Base-by-base conservation (phyloP, 257 asterid species). In the Salvia miltiorrhiza region DNA sequence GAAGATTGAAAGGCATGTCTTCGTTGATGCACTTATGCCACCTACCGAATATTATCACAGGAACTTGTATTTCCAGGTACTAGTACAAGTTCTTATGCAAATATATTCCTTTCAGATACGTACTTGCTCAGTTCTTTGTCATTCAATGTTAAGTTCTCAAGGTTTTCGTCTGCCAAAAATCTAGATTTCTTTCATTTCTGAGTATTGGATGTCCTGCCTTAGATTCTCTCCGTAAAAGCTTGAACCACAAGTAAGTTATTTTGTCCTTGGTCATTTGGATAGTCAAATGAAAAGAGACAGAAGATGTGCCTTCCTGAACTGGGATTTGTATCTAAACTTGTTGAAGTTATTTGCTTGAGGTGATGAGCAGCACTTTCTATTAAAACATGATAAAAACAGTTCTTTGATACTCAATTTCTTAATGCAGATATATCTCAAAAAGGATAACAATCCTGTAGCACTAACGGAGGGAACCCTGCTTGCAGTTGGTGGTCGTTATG, bases 401-500 rank as follows among this genome's bases (percentile, higher is more conserved):
- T 35, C 23, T 40, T 72, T 69, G 14, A 50, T 45, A 23, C 70
- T 44, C 40, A 33, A 24, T 63, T 73, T 65, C 62, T 37, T 57
- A 59, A 26, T 76, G 79, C 87, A 93, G 98, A 78, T 93, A 75
- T 93, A 88, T 79, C 75, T 88, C 32, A 84, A 88, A 67, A 90
- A 83, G 75, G 87, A 85, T 64, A 77, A 77, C 72, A 87, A 16
- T 78, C 80, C 87, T 76, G 84, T 86, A 53, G 74, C 94, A 59
- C 79, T 80, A 12, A 75, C 72, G 79, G 98, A 93, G 79, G 98
- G 98, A 76, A 87, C 91, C 40, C 86, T 93, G 75, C 96, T 93
- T 63, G 95, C 97, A 41, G 86, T 87, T 79, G 98, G 98, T 76
- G 98, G 98, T 68, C 97, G 98, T 58, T 90, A 93, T 79, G 98